These are phyloP conservation scores for Cicer chorassanicum DNA, from an alignment of 306 rosid genomes.

Conservation along the genomic window DNA sequence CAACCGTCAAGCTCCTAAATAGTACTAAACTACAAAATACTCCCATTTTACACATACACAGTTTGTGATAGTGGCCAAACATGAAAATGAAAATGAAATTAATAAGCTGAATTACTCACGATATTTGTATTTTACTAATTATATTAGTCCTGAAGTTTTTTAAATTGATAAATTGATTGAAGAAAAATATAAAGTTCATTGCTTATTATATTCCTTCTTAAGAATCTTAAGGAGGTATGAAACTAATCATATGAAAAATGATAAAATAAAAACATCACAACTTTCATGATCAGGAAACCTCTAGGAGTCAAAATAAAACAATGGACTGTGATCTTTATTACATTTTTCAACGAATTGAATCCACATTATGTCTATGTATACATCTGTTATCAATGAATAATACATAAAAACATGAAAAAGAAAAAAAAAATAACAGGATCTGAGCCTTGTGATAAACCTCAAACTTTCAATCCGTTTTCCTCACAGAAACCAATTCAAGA, in stretches of 20 bases:
- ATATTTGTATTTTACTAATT: too few species aligned
- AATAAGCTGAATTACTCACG: too few species aligned
- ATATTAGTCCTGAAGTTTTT: not conserved
- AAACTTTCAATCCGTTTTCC: constrained; percentile 18
- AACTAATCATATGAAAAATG: not conserved
- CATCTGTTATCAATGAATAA: constrained; percentile 5
- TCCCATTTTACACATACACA: too few species aligned
- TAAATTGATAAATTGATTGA: not conserved
- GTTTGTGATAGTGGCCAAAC: too few species aligned
- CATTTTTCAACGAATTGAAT: constrained; percentile 45
- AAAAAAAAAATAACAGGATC: not conserved
- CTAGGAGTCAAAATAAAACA: constrained; percentile 29
- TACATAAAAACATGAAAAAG: not conserved
- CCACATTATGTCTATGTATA: constrained; percentile 33
- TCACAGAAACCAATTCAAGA: not conserved
- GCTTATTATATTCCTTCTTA: not conserved
- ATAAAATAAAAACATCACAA: not conserved
- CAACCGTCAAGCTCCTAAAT: constrained; percentile 7
- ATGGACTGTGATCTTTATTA: constrained; percentile 10
- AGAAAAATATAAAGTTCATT: not conserved
- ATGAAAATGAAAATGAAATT: not conserved
- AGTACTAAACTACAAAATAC: not conserved
- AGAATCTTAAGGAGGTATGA: not conserved
- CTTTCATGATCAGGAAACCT: constrained; percentile 7
- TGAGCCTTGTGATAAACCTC: constrained; percentile 38